Evolutionary conservation across 83 land plant genomes (phyloP), one percentile per base, ranked within the genome.

Genomic region (Thuja plicata): DNA sequence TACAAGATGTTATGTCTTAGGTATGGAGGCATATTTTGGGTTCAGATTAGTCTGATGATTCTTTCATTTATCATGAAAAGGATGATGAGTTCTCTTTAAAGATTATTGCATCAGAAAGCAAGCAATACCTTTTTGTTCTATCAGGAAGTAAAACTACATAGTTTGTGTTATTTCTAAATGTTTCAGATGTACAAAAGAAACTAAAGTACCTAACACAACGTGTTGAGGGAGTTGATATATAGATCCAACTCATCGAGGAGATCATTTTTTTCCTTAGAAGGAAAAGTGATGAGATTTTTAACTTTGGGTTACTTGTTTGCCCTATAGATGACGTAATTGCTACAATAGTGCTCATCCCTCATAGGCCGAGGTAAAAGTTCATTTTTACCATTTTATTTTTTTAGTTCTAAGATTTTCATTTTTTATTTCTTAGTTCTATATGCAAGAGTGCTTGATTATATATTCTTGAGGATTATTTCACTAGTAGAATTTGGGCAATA

Each of bases 221-320:
- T 40, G 48, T 93, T 81, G 90, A 92, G 88, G 99, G 99, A 43
- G 91, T 96, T 90, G 99, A n/a, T n/a, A 96, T 60, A 95, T 94
- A 45, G 89, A 88, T 70, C 98, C 84, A 62, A 97, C 95, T 74
- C 99, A 98, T 90, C 92, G 99, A 60, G 99, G 99, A 54, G 91
- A 91, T 50, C 98, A 97, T n/a, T 91, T 98, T 98, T 84, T 98
- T 95, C 87, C 91, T 98, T 12, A 93, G 88, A 88, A 92, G 96
- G 89, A 94, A 99, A 87, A 98, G 94, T 87, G 93, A 94, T 41
- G 97, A 98, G 84, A 77, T 90, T 62, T 98, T 89, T 85, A 98
- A 98, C 89, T 98, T 99, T 19, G 99, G 97, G 90, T 86, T 98
- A 80, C 92, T 97, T 70, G 96, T 93, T 79, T 96, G 98, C 73